Conservation (phyloP, 768 basidiomycete genomes). For the Tricholoma matsutake region DNA sequence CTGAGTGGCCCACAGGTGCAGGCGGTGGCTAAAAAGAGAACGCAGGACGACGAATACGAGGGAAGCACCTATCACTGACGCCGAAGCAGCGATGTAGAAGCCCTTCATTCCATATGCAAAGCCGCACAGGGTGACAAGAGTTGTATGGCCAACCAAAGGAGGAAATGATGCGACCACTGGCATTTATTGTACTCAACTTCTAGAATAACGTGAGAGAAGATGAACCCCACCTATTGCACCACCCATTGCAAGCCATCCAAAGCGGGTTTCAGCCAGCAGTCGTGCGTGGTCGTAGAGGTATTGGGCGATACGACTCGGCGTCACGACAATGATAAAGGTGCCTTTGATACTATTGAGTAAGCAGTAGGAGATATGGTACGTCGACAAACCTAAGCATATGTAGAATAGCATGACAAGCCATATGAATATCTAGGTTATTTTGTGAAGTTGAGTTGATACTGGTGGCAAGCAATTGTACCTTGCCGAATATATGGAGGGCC, state of each 20-base stretch:
- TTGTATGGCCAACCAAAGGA: slow-evolving; percentile 66
- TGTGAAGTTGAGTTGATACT: slow-evolving; percentile 8
- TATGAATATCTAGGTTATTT: slow-evolving; percentile 40
- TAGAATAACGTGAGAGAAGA: background rate
- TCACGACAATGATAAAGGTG: slow-evolving; percentile 46
- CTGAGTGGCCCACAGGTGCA: slow-evolving; percentile 57
- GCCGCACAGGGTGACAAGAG: slow-evolving; percentile 64
- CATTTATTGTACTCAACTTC: slow-evolving; percentile 3
- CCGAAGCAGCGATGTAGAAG: slow-evolving; percentile 59
- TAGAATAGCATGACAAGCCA: slow-evolving; percentile 61
- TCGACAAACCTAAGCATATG: slow-evolving; percentile 34
- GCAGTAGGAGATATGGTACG: background rate
- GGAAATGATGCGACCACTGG: slow-evolving; percentile 53
- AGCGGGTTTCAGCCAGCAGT: slow-evolving; percentile 51
- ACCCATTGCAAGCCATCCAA: slow-evolving; percentile 61
- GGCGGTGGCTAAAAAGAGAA: slow-evolving; percentile 48
- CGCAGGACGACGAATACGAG: slow-evolving; percentile 61
- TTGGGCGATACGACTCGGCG: slow-evolving; percentile 67
- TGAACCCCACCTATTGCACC: slow-evolving; percentile 45
- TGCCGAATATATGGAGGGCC: slow-evolving; percentile 49
- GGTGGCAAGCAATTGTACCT: slow-evolving; percentile 35
- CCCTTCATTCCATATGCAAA: slow-evolving; percentile 84
- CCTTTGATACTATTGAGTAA: slow-evolving; percentile 17
- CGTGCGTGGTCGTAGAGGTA: slow-evolving; percentile 66
- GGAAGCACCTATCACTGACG: slow-evolving; percentile 62